A percentile compares a stretch with the other conserved stretches of the same genome.
Conservation (phyloP, 2,329 filamentous ascomycete genomes). For the Penicillium griseofulvum region DNA sequence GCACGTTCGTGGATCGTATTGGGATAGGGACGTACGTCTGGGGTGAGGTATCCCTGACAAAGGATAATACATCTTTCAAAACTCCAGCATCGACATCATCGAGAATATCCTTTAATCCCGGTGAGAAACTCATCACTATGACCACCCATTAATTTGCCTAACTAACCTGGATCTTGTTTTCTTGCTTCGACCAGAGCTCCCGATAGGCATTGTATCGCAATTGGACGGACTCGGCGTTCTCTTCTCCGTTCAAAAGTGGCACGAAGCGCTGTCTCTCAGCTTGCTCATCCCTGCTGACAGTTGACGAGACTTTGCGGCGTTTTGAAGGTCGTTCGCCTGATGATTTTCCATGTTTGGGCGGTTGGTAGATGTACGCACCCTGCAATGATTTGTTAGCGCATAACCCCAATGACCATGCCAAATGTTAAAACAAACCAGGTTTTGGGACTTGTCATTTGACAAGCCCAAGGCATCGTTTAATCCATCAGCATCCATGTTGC, state of each 20-base stretch:
- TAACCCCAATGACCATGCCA: neutral
- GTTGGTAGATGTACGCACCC: slow-evolving; percentile 63
- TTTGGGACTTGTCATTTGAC: slow-evolving; percentile 30
- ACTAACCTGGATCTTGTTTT: slow-evolving; percentile 40
- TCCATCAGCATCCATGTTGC: slow-evolving; percentile 21
- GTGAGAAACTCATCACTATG: slow-evolving; percentile 8
- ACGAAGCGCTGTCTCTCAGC: slow-evolving; percentile 32
- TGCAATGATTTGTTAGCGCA: slow-evolving; percentile 35
- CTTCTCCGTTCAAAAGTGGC: slow-evolving; percentile 41
- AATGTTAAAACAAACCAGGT: slow-evolving; percentile 24
- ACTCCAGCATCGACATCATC: slow-evolving; percentile 42
- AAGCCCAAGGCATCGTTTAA: slow-evolving; percentile 23
- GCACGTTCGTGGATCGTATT: neutral
- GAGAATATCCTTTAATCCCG: slow-evolving; percentile 31
- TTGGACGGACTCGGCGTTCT: slow-evolving; percentile 31
- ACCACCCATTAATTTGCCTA: neutral
- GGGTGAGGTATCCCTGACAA: slow-evolving; percentile 36
- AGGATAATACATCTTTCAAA: slow-evolving; percentile 38
- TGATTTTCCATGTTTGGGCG: slow-evolving; percentile 43
- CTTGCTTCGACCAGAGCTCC: slow-evolving; percentile 40
- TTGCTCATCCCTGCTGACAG: slow-evolving; percentile 16
- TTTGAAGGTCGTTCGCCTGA: slow-evolving; percentile 53
- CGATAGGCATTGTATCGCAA: slow-evolving; percentile 40
- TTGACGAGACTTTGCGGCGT: slow-evolving; percentile 54
- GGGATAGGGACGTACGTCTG: slow-evolving; percentile 31